A percentile compares a stretch with the other conserved stretches of the same genome.
These are phyloP conservation scores for Trichoderma gamsii DNA, from an alignment of 495 filamentous ascomycete genomes.

Conservation along the genomic window DNA sequence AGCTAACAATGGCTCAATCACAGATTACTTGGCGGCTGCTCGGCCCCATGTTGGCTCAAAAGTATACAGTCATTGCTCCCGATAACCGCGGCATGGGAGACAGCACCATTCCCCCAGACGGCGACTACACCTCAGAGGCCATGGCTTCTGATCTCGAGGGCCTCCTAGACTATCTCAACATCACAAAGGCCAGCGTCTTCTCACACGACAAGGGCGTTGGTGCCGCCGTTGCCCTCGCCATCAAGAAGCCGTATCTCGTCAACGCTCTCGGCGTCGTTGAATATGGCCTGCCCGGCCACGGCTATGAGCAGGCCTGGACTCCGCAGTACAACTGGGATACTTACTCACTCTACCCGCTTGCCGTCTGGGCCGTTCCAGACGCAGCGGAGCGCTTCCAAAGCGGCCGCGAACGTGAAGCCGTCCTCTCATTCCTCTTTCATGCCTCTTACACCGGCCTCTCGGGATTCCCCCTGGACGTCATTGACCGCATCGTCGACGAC, in stretches of 20 bases:
- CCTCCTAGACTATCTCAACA: slow-evolving; percentile 36
- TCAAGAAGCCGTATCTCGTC: not conserved
- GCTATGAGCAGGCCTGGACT: not conserved
- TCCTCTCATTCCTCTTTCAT: not conserved
- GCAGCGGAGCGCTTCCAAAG: not conserved
- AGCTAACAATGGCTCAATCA: not conserved
- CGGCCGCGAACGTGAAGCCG: not conserved
- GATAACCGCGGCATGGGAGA: slow-evolving; percentile 38
- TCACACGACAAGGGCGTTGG: not conserved
- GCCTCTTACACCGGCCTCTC: not conserved
- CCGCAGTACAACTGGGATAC: not conserved
- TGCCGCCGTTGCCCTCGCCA: not conserved
- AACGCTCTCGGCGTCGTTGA: not conserved
- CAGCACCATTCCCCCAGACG: slow-evolving; percentile 28
- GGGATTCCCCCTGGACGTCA: not conserved
- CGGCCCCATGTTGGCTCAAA: slow-evolving; percentile 51
- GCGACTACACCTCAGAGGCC: slow-evolving; percentile 32
- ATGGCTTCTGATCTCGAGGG: slow-evolving; percentile 31
- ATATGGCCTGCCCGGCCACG: not conserved
- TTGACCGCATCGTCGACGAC: not conserved
- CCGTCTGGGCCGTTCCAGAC: not conserved
- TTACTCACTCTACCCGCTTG: not conserved
- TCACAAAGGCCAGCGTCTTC: slow-evolving; percentile 30
- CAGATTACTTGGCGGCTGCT: slow-evolving; percentile 47
- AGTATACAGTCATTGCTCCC: slow-evolving; percentile 42